Conservation (phyloP, 2,329 filamentous ascomycete species). For the Hymenoscyphus salicellus region DNA sequence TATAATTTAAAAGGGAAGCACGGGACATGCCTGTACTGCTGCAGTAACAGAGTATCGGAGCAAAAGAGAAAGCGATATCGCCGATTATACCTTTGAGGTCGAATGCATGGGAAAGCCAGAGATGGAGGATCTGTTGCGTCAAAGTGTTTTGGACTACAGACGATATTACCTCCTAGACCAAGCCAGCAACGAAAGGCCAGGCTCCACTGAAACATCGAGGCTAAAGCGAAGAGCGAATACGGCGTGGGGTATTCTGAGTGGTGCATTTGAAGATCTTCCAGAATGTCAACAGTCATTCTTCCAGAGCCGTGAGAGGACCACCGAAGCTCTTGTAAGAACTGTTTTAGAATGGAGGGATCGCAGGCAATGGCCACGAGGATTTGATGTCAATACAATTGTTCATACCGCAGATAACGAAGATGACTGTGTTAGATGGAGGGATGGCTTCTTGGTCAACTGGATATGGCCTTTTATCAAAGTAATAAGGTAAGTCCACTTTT, state of each 20-base stretch:
- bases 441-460: slow-evolving; percentile 9
- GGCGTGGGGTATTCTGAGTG: slow-evolving; percentile 18
- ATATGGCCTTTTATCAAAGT: slow-evolving; percentile 22
- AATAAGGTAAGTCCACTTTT: slow-evolving; percentile 13
- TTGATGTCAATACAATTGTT: slow-evolving; percentile 10
- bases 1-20: slow-evolving; percentile 12
- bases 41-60: slow-evolving; percentile 18
- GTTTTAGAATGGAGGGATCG: slow-evolving; percentile 15
- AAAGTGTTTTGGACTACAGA: slow-evolving; percentile 18
- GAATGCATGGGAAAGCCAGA: slow-evolving; percentile 17
- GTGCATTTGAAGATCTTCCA: slow-evolving; percentile 11
- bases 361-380: slow-evolving; percentile 15
- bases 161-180: slow-evolving; percentile 15
- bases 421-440: slow-evolving; percentile 9
- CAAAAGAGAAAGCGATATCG: slow-evolving; percentile 13
- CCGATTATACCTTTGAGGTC: slow-evolving; percentile 16
- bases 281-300: slow-evolving; percentile 13
- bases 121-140: slow-evolving; percentile 17
- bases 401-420: slow-evolving; percentile 6
- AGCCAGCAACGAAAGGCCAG: slow-evolving; percentile 4
- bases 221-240: slow-evolving; percentile 11
- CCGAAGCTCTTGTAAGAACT: slow-evolving; percentile 12
- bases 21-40: slow-evolving; percentile 15
- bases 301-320: slow-evolving; percentile 3
- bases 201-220: slow-evolving; percentile 4